Base-by-base conservation (phyloP, 2,329 filamentous ascomycete species). In the Clonostachys byssicola region DNA sequence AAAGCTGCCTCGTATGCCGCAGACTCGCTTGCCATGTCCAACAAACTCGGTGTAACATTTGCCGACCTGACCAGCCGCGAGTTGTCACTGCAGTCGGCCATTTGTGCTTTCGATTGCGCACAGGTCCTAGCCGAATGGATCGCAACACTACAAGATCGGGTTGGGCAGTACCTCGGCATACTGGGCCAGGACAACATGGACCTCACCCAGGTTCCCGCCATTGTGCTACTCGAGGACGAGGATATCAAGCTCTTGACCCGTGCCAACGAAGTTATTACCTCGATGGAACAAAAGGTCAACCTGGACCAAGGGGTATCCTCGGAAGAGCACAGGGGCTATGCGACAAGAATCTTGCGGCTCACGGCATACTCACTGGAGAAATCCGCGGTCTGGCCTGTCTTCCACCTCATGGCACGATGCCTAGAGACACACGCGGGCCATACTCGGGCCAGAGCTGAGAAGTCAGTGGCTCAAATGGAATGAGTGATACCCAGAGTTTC, bases 1-100 rank as follows among this genome's bases (percentile, higher is more conserved):
- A 95, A 92, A 63, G 94, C 94, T n/a, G 94, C 92, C 0, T 95
- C 91, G 61, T 96, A 95, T 60, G 94, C 94, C 2, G 91, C 90
- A 2, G 91, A 96, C 63, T 95, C 92, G 1, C 79, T 99, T 9
- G 83, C 85, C 30, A 94, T 94, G 82, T 87, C 90, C 3, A 88
- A 95, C 63, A 92, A 88, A 60, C 78, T 94, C 12, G 90, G 90
- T 1, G 82, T 92, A 30, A 90, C 89, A 0, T 94, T 92, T 67
- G 86, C 88, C 8, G 91, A 96, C 52, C 85, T 89, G 51, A 86
- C 85, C 2, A 91, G 88, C 46, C 80, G 89, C 41, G 91, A 96
- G 60, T 75, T 97, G 12, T 91, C 94, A 0, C 80, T 96, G 38
- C 92, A 96, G 62, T 91, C 89, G 13, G 89, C 91, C 2, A 85